phyloP scores from a whole-genome alignment of 208 protist genomes.

The Trichomonas vaginalis region DNA sequence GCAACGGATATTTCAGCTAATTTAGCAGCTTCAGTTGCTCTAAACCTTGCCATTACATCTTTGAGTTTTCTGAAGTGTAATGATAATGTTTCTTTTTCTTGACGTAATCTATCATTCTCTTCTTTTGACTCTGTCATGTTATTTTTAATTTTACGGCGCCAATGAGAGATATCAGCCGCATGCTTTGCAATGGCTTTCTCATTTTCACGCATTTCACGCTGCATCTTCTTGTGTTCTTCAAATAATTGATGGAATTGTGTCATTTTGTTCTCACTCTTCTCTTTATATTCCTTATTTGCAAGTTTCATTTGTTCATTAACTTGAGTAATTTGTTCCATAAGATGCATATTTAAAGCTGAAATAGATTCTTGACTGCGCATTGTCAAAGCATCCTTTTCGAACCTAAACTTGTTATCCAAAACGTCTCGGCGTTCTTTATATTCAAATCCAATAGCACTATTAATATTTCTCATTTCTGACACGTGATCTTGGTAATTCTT shows the following conservation, averaged over 20 bases:
- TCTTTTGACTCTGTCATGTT: not conserved
- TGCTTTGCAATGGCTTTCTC: not conserved
- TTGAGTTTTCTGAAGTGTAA: not conserved
- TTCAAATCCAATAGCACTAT: not conserved
- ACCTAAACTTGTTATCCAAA: not conserved
- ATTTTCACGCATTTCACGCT: not conserved
- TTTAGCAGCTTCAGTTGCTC: not conserved
- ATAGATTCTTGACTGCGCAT: not conserved
- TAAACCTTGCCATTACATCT: not conserved
- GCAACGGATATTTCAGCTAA: not conserved
- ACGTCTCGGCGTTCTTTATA: not conserved
- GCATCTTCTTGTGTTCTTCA: not conserved
- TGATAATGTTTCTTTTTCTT: not conserved
- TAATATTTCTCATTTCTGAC: not conserved
- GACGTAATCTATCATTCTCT: not conserved
- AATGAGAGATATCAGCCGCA: not conserved
- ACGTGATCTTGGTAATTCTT: not conserved
- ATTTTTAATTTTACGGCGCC: not conserved
- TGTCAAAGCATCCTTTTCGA: not conserved
- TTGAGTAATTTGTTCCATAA: not conserved
- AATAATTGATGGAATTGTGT: not conserved
- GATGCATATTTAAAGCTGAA: not conserved
- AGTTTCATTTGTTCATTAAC: not conserved
- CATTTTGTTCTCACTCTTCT: not conserved
- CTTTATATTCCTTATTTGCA: not conserved